Percentiles rank a stretch among this genome's conserved stretches.
Evolutionary conservation across 1,284 basidiomycete genomes (phyloP).

Genomic region (Rugosomyces carneus): DNA sequence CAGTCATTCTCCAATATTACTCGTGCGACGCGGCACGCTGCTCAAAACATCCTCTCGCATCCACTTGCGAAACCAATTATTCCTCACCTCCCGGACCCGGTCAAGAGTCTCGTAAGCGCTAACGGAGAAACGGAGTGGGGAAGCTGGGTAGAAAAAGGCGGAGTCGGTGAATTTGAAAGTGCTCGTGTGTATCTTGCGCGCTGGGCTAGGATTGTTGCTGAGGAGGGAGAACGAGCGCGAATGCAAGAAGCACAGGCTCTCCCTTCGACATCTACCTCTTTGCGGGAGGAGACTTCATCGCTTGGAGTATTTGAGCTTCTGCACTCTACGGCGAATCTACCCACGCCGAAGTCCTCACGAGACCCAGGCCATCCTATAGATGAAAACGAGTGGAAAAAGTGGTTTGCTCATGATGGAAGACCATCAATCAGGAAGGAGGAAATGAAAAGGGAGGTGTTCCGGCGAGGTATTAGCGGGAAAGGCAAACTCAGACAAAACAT

Average conservation of each 20-base stretch:
- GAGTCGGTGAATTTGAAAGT: constrained; percentile 90
- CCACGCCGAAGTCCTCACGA: constrained; percentile 68
- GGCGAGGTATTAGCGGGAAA: constrained; percentile 56
- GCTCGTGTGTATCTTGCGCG: constrained; percentile 94
- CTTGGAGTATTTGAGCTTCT: constrained; percentile 88
- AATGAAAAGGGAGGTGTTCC: constrained; percentile 72
- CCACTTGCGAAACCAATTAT: constrained; percentile 91
- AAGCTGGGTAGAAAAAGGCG: constrained; percentile 82
- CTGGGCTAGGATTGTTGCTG: constrained; percentile 95
- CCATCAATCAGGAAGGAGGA: constrained; percentile 63
- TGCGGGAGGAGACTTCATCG: constrained; percentile 65
- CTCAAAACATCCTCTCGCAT: constrained; percentile 89
- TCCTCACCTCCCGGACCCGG: constrained; percentile 89
- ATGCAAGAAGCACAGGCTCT: constrained; percentile 67
- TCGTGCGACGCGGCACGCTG: constrained; percentile 81
- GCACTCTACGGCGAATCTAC: constrained; percentile 70
- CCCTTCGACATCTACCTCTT: constrained; percentile 38
- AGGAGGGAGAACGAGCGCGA: constrained; percentile 87
- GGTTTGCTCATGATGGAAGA: constrained; percentile 66
- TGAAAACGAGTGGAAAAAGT: constrained; percentile 60
- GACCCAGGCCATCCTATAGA: constrained; percentile 70
- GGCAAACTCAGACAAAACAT: constrained; percentile 58
- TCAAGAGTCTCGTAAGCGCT: constrained; percentile 80
- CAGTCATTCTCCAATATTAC: constrained; percentile 89
- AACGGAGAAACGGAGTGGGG: constrained; percentile 82